These are phyloP conservation scores for Salvia sclarea DNA, from an alignment of 305 asterid species.

Conservation along the genomic window DNA sequence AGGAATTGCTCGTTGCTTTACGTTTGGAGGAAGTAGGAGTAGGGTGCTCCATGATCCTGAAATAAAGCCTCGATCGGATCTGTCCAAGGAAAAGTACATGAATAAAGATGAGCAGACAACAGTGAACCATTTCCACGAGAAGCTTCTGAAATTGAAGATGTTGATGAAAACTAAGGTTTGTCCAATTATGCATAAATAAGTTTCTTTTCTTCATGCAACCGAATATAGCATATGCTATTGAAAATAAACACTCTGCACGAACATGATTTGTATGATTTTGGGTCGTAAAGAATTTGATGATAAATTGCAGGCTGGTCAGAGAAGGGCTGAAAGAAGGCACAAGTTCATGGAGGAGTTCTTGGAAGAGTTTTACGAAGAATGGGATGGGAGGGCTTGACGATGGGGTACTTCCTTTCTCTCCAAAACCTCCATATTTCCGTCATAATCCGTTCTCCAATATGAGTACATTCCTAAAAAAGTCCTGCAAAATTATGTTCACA, in stretches of 20 bases:
- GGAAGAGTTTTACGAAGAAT: constrained; percentile 79
- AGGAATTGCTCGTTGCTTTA: constrained; percentile 96
- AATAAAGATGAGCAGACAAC: constrained; percentile 88
- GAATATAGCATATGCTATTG: not conserved
- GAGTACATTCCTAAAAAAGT: not conserved
- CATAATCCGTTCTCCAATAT: not conserved
- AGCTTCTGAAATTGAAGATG: constrained; percentile 83
- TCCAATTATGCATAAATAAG: not conserved
- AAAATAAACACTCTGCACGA: not conserved
- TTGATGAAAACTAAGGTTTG: constrained; percentile 87
- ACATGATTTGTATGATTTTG: not conserved
- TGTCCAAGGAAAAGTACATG: constrained; percentile 84
- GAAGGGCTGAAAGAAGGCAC: constrained; percentile 86
- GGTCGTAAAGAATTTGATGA: not conserved
- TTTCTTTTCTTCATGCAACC: not conserved
- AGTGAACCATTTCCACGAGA: constrained; percentile 92
- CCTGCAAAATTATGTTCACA: not conserved
- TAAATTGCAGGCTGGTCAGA: constrained; percentile 71
- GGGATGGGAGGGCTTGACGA: constrained; percentile 83
- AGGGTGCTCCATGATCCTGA: constrained; percentile 75
- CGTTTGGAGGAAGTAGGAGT: constrained; percentile 89
- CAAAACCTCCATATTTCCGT: not conserved
- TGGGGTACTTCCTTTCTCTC: not conserved
- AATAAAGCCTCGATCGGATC: constrained; percentile 67
- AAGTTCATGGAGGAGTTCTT: constrained; percentile 81